Conservation (phyloP, 352 stramenopile species). For the Pythium graminicola region DNA sequence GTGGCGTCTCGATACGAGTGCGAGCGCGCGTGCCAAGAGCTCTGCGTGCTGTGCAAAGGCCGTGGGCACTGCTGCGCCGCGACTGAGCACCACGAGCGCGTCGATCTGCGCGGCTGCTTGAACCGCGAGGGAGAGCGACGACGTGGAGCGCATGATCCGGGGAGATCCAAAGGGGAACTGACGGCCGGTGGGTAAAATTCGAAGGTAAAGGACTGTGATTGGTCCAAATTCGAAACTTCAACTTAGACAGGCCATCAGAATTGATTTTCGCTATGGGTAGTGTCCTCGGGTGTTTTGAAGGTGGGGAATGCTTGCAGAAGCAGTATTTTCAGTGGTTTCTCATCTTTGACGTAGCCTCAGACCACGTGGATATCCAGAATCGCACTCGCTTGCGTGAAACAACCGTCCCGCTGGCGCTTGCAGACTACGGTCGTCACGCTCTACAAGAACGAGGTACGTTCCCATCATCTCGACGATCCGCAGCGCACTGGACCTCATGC, state of each 20-base stretch:
- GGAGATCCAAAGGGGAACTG: background rate
- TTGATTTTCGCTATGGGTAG: slow-evolving; percentile 4
- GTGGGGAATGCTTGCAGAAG: background rate
- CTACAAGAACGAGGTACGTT: too few species aligned
- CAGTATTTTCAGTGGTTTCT: too few species aligned
- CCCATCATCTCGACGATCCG: too few species aligned
- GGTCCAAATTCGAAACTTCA: slow-evolving; percentile 7
- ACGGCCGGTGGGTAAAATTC: background rate
- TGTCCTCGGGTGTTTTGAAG: slow-evolving; percentile 3
- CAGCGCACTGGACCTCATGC: too few species aligned
- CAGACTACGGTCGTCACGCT: too few species aligned
- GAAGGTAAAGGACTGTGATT: background rate
- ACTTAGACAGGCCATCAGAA: too few species aligned
- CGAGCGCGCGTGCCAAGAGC: slow-evolving; percentile 23
- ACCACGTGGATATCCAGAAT: too few species aligned
- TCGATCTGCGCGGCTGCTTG: slow-evolving; percentile 18
- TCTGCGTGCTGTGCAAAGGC: slow-evolving; percentile 17
- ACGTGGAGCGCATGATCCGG: slow-evolving; percentile 14
- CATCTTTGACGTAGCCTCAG: too few species aligned
- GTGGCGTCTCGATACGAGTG: slow-evolving; percentile 17
- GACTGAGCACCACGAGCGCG: slow-evolving; percentile 21
- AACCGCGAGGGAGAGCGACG: slow-evolving; percentile 13
- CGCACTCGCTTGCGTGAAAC: too few species aligned
- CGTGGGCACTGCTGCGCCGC: slow-evolving; percentile 8
- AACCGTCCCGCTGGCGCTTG: too few species aligned